Evolutionary conservation across 2,329 filamentous ascomycete species (phyloP).

Genomic region (Trichophyton schoenleinii): DNA sequence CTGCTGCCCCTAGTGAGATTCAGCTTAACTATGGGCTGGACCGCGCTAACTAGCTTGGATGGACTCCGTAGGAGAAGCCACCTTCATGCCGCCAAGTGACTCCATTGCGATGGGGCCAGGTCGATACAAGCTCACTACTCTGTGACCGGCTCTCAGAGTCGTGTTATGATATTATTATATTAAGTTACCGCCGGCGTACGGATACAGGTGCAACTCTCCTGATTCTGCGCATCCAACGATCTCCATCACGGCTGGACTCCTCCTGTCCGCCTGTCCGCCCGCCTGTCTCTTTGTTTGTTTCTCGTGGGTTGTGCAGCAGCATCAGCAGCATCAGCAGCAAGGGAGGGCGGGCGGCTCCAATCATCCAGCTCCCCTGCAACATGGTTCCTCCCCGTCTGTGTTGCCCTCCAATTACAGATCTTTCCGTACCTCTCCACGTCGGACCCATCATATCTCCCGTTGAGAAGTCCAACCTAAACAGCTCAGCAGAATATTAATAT

Average conservation of each 20-base stretch:
- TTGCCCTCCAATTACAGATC: constrained; percentile 5
- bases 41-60: too few species aligned
- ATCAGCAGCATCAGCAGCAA: background rate
- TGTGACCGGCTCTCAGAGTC: too few species aligned
- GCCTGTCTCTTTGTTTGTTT: constrained; percentile 2
- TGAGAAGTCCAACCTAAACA: constrained; percentile 2
- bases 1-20: background rate
- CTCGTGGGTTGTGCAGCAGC: constrained; percentile 4
- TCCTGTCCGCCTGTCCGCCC: background rate
- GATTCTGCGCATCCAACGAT: background rate
- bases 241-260: background rate
- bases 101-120: too few species aligned
- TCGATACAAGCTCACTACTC: too few species aligned
- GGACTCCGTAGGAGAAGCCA: too few species aligned
- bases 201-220: background rate
- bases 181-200: background rate
- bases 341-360: background rate
- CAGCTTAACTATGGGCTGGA: too few species aligned
- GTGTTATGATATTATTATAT: too few species aligned
- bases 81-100: too few species aligned
- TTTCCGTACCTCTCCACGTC: constrained; percentile 3
- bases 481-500: background rate
- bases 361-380: constrained; percentile 4
- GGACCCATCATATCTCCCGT: background rate
- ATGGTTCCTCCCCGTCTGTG: constrained; percentile 2